phyloP scores from a whole-genome alignment of 2,329 filamentous ascomycete genomes.

The Fusarium sp. region DNA sequence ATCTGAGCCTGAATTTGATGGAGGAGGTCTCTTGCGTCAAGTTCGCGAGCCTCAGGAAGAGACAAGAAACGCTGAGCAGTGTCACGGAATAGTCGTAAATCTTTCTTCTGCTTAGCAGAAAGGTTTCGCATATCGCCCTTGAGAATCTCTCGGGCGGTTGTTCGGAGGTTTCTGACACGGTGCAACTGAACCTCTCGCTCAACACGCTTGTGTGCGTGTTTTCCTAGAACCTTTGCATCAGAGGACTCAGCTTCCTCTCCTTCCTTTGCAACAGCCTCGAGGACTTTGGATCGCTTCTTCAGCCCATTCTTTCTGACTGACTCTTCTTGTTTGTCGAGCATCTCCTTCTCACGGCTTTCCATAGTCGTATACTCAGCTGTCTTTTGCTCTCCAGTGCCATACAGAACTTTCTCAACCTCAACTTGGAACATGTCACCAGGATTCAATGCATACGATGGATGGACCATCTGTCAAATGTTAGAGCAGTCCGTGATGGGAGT shows the following conservation, averaged over 20 bases:
- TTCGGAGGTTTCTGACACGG: slow-evolving; percentile 42
- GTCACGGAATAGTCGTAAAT: slow-evolving; percentile 76
- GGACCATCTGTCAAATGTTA: slow-evolving; percentile 73
- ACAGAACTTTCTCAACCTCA: slow-evolving; percentile 86
- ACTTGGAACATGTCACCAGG: slow-evolving; percentile 99
- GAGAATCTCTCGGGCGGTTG: slow-evolving; percentile 47
- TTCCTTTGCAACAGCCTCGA: slow-evolving; percentile 32
- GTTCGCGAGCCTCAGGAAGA: slow-evolving; percentile 45
- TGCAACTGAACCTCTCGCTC: slow-evolving; percentile 41
- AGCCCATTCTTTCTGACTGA: slow-evolving; percentile 35
- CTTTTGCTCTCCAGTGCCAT: slow-evolving; percentile 82
- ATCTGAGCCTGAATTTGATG: slow-evolving; percentile 47
- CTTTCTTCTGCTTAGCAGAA: slow-evolving; percentile 77
- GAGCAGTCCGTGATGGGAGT: not conserved
- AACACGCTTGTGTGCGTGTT: slow-evolving; percentile 24
- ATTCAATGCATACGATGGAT: slow-evolving; percentile 93
- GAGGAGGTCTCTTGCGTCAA: slow-evolving; percentile 45
- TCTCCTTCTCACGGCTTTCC: slow-evolving; percentile 38
- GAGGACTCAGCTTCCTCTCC: slow-evolving; percentile 31
- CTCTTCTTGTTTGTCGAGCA: slow-evolving; percentile 40
- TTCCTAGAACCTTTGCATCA: slow-evolving; percentile 25
- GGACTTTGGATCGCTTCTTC: slow-evolving; percentile 28
- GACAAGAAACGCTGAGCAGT: slow-evolving; percentile 69
- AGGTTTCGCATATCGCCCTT: slow-evolving; percentile 60
- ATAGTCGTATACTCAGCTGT: slow-evolving; percentile 44